Percentiles rank a stretch among this genome's conserved stretches.
Evolutionary conservation across 2,329 filamentous ascomycete genomes (phyloP).

Genomic region (Curvularia sp.): DNA sequence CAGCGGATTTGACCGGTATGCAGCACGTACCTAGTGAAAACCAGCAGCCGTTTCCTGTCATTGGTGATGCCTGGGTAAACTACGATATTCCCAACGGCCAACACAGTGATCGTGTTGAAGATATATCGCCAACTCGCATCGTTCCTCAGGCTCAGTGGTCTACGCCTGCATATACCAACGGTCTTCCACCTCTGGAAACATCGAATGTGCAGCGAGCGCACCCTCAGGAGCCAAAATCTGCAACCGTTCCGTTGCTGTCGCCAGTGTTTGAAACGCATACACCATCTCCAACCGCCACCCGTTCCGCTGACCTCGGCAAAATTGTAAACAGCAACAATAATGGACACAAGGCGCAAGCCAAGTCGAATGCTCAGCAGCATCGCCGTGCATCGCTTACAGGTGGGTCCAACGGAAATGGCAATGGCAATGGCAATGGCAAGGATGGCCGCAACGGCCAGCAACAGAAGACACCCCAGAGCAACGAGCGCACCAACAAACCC

Average conservation of each 20-base stretch:
- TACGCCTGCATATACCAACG: constrained; percentile 37
- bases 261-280: constrained; percentile 77
- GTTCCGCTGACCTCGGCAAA: constrained; percentile 48
- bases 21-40: constrained; percentile 33
- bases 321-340: constrained; percentile 37
- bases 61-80: constrained; percentile 40
- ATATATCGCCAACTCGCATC: constrained; percentile 41
- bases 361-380: constrained; percentile 37
- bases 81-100: constrained; percentile 36
- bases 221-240: constrained; percentile 48
- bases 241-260: constrained; percentile 63
- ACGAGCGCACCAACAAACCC: constrained; percentile 37
- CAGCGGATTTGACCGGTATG: constrained; percentile 31
- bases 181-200: constrained; percentile 43
- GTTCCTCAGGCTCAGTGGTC: constrained; percentile 43
- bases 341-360: constrained; percentile 37
- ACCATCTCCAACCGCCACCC: constrained; percentile 69
- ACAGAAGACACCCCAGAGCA: constrained; percentile 28
- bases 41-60: constrained; percentile 35
- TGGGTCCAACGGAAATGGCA: constrained; percentile 9
- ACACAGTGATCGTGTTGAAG: constrained; percentile 30
- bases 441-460: constrained; percentile 37
- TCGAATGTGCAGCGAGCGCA: constrained; percentile 55
- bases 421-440: constrained; percentile 24
- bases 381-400: constrained; percentile 40